Percentiles rank a stretch among this genome's conserved stretches.
Conservation (phyloP, 2,329 filamentous ascomycete species). For the Pseudogymnoascus sp. region DNA sequence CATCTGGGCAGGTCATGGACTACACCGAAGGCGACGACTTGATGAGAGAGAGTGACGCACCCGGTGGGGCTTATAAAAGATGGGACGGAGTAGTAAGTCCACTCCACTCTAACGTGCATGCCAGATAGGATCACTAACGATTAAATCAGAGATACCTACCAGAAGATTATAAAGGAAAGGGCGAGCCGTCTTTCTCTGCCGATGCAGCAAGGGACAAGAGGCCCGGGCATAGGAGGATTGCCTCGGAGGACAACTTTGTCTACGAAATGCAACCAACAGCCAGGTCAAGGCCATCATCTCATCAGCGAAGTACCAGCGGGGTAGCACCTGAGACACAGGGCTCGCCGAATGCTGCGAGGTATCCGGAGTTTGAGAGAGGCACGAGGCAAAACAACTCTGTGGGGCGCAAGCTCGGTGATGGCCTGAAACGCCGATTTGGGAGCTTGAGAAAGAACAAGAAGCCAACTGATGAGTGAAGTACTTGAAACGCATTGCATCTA, state of each 20-base stretch:
- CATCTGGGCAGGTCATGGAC: constrained; percentile 61
- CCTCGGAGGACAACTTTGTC: constrained; percentile 28
- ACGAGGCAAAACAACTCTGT: constrained; percentile 30
- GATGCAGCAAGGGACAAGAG: constrained; percentile 55
- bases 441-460: constrained; percentile 43
- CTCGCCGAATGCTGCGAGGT: background rate
- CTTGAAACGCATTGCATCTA: background rate
- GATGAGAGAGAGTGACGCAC: constrained; percentile 63
- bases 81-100: constrained; percentile 65
- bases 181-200: constrained; percentile 65
- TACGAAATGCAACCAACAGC: constrained; percentile 45
- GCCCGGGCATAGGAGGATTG: constrained; percentile 23
- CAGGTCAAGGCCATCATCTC: constrained; percentile 23
- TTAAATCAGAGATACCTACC: constrained; percentile 57
- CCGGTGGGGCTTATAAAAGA: constrained; percentile 70
- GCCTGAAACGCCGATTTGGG: constrained; percentile 47
- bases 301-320: constrained; percentile 41
- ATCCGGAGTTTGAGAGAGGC: constrained; percentile 14
- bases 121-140: constrained; percentile 13
- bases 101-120: background rate
- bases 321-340: constrained; percentile 16
- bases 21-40: constrained; percentile 85
- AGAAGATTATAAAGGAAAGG: constrained; percentile 75
- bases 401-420: constrained; percentile 39
- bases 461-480: constrained; percentile 12